Evolutionary conservation across 2,329 filamentous ascomycete genomes (phyloP).

Genomic region (Scleromitrula shiraiana): DNA sequence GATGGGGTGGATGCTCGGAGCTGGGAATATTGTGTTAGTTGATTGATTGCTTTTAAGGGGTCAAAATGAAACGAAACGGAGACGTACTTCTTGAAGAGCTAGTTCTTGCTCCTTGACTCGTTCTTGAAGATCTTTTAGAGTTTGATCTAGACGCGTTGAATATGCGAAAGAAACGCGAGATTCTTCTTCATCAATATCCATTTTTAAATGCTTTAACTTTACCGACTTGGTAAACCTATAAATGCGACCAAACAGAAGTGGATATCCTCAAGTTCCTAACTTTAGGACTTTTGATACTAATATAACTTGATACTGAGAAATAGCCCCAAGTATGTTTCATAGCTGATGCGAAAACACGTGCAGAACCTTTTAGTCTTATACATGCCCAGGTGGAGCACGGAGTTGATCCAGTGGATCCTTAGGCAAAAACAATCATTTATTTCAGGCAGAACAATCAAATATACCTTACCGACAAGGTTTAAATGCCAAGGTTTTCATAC

Average conservation of each 20-base stretch:
- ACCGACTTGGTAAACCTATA: background rate
- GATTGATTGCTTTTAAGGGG: background rate
- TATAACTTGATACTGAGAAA: background rate
- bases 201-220: background rate
- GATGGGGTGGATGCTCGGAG: slow-evolving; percentile 21
- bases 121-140: slow-evolving; percentile 57
- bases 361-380: too few species aligned
- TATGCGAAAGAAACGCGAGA: slow-evolving; percentile 35
- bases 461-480: too few species aligned
- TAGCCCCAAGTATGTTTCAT: background rate
- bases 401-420: background rate
- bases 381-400: background rate
- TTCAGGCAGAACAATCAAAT: background rate
- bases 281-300: background rate
- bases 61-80: background rate
- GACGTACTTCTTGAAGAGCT: slow-evolving; percentile 38
- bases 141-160: slow-evolving; percentile 53
- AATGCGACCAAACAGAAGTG: too few species aligned
- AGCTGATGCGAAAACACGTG: background rate
- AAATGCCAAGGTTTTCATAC: background rate
- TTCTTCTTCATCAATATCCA: slow-evolving; percentile 11
- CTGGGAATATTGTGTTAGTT: slow-evolving; percentile 15
- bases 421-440: background rate
- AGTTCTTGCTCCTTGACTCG: slow-evolving; percentile 47
- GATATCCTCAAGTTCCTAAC: background rate